A percentile compares a stretch with the other conserved stretches of the same genome.
Evolutionary conservation across 305 asterid genomes (phyloP).

Genomic region (Fraxinus dipetala): DNA sequence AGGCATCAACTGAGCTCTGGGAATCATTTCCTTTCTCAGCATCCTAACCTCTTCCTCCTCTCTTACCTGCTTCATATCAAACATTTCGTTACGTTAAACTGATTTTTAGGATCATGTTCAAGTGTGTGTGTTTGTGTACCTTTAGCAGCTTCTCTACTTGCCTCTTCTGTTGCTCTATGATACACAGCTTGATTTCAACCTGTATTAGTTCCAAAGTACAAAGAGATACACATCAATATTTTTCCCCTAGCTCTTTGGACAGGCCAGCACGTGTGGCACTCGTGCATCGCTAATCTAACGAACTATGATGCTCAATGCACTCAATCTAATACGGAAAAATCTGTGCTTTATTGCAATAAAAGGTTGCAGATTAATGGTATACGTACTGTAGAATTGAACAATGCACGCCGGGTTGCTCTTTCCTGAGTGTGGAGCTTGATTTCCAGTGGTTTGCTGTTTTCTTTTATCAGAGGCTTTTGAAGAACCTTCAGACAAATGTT

Average conservation of each 20-base stretch:
- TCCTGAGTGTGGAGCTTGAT: conserved; percentile 74
- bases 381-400: conserved; percentile 65
- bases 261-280: neutral
- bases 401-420: conserved; percentile 69
- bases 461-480: conserved; percentile 43
- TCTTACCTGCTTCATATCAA: conserved; percentile 40
- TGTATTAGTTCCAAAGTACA: conserved; percentile 17
- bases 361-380: neutral
- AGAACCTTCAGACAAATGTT: conserved; percentile 23
- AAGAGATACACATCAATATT: neutral
- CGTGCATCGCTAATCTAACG: neutral
- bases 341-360: neutral
- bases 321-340: neutral
- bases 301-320: neutral
- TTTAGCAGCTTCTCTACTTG: conserved; percentile 61
- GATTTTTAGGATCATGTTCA: neutral
- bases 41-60: conserved; percentile 71
- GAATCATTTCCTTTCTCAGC: conserved; percentile 72
- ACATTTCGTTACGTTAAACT: neutral
- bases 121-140: conserved; percentile 32
- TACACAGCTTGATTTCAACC: conserved; percentile 59
- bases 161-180: conserved; percentile 63
- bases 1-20: conserved; percentile 90
- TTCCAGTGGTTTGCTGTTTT: conserved; percentile 55
- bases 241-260: neutral